Base-by-base conservation (phyloP, 2,329 filamentous ascomycete species). In the Phaeosphaeriaceae sp. region DNA sequence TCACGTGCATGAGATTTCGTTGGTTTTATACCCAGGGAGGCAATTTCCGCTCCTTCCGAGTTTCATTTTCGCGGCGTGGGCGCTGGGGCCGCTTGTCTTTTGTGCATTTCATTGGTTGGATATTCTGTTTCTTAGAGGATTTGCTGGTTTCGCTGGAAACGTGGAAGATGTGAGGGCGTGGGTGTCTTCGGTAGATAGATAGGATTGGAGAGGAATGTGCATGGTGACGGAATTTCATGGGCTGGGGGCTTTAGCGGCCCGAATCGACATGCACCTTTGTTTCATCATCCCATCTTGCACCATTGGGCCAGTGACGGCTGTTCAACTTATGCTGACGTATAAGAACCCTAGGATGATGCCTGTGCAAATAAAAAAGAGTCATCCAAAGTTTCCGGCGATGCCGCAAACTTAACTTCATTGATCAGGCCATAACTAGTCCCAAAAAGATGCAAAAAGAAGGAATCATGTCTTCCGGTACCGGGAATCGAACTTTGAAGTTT, bases 21-120 rank as follows among this genome's bases (percentile, higher is more conserved):
- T 36, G n/a, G 42, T 45, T 45, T 56, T 60, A 55, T 56, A 60
- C 62, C 53, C 54, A 50, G 53, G 47, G 45, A 62, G 62, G 55
- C 56, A 66, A 66, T 63, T 65, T 69, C 62, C 64, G 58, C 48
- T 57, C 47, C n/a, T 57, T 53, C 58, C 54, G 56, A 52, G 42
- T 51, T 60, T 60, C 50, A 36, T 57, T 61, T 53, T 48, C 25
- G 25, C 45, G 33, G 48, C 51, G 53, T 56, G 54, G 60, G 54
- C 53, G 58, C 58, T 58, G 49, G 53, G 24, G 51, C 47, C 41
- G 21, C 44, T 52, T 19, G 40, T 54, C 21, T 47, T 15, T 54
- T 46, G 20, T 40, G 21, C 51, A 50, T 25, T 56, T 48, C 20
- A 62, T 64, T 61, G 57, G 54, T 56, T 21, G 46, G 48, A 51